Conservation (phyloP, 2,329 filamentous ascomycete genomes). For the Plenodomus tracheiphilus region DNA sequence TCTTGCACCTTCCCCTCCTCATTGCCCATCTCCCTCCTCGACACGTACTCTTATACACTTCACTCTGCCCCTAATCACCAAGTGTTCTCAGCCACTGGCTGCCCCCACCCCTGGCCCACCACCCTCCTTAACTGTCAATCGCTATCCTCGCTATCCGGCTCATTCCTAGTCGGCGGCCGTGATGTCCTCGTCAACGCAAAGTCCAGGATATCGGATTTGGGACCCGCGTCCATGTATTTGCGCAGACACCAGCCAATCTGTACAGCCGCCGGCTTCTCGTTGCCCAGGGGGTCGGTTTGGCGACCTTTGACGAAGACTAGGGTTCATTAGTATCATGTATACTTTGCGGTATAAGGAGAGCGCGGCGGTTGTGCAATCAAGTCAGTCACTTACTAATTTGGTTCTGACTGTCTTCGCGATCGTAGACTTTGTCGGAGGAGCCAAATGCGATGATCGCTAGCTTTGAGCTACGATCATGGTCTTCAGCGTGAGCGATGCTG, state of each 20-base stretch:
- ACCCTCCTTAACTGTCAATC: constrained; percentile 21
- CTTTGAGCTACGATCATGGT: constrained; percentile 36
- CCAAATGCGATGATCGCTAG: constrained; percentile 53
- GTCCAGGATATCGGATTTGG: constrained; percentile 51
- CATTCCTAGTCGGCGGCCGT: constrained; percentile 44
- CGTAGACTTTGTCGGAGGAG: constrained; percentile 52
- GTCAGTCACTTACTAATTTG: constrained; percentile 39
- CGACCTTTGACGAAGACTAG: constrained; percentile 50
- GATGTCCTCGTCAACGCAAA: constrained; percentile 45
- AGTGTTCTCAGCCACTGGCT: neutral
- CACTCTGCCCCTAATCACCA: neutral
- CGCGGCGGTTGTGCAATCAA: neutral
- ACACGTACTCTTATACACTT: too few relatives aligned
- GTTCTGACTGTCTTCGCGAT: constrained; percentile 51
- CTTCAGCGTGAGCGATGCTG: constrained; percentile 29
- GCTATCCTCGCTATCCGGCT: constrained; percentile 36
- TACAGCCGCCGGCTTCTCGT: constrained; percentile 45
- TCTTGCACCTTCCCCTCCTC: too few relatives aligned
- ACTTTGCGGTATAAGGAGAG: neutral
- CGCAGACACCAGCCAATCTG: constrained; percentile 52
- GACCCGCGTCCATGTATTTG: constrained; percentile 50
- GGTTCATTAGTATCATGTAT: neutral
- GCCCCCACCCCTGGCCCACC: constrained; percentile 3
- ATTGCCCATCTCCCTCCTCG: too few relatives aligned
- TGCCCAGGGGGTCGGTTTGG: constrained; percentile 48